These are phyloP conservation scores for Acorus calamus DNA, from an alignment of 106 monocot genomes.

Conservation along the genomic window DNA sequence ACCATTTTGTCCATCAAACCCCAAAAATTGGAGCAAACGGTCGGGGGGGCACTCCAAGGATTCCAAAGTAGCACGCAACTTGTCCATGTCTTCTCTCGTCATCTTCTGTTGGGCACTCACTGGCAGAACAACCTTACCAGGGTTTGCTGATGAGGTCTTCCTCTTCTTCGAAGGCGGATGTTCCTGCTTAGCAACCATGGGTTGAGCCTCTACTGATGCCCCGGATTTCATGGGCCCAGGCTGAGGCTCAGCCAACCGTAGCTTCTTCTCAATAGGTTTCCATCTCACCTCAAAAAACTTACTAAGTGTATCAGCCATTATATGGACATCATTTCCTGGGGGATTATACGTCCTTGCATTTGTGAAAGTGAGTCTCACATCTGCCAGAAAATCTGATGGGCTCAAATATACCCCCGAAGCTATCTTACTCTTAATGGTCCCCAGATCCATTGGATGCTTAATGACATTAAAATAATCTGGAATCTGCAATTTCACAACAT, in stretches of 20 bases:
- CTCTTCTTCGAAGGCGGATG: constrained; percentile 5
- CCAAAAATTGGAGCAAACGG: constrained; percentile 15
- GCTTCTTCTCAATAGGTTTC: constrained; percentile 20
- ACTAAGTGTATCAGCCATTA: constrained; percentile 13
- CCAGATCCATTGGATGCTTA: constrained; percentile 28
- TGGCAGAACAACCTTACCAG: neutral
- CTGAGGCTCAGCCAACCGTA: neutral
- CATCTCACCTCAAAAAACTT: constrained; percentile 18
- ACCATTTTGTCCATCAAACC: constrained; percentile 1
- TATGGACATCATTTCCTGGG: constrained; percentile 20
- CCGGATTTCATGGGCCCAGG: too few species aligned
- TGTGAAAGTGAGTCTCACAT: constrained; percentile 17
- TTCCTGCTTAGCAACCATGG: too few species aligned
- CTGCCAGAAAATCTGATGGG: constrained; percentile 8
- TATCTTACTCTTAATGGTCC: constrained; percentile 18
- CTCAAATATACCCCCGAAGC: constrained; percentile 5
- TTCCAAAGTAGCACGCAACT: constrained; percentile 11
- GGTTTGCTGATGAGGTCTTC: constrained; percentile 5
- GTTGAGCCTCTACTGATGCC: too few species aligned
- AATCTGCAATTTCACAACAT: constrained; percentile 18
- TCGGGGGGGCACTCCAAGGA: constrained; percentile 7
- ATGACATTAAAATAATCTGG: constrained; percentile 21
- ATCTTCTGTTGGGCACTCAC: constrained; percentile 8
- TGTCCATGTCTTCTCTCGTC: constrained; percentile 7
- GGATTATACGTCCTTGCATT: constrained; percentile 27